Evolutionary conservation across 2,329 filamentous ascomycete genomes (phyloP), one percentile per base, ranked within the genome.

Genomic region (Curvularia spicifera): DNA sequence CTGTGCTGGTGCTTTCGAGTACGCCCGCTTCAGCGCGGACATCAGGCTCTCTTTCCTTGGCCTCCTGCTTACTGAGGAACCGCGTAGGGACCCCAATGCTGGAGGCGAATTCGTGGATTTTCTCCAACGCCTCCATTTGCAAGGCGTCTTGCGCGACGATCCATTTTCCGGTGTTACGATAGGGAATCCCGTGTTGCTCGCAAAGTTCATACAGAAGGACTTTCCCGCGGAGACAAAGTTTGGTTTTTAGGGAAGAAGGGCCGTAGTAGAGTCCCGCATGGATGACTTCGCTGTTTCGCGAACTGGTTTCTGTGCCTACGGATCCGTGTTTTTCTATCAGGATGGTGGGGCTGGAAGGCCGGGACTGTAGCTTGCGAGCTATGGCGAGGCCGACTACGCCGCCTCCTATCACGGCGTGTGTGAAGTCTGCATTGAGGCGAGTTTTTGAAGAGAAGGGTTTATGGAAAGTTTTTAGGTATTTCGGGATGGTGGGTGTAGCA

Each of bases 201-300:
- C 94, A 97, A 42, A 96, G 85, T 4, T 82, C 83, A 78, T 99
- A 99, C 58, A 98, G 82, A 74, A 92, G 82, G 31, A 88, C 74
- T 67, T 89, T 89, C 59, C 95, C 95, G 31, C 82, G 80, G 63
- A 97, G 82, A 79, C 95, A 99, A 12, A 99, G 85, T 15, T 80
- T 79, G 1, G 93, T 92, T 79, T 99, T 99, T 52, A 97, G 85
- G 1, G 88, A 89, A 40, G 80, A 78, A 5, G 82, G 74, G 15
- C 90, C 91, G 78, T 97, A 97, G 83, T 97, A 98, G 63, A 98
- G 84, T 13, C 95, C 95, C 1, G 91, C 95, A 76, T 99, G 95
- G 68, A 99, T 96, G 54, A 98, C 94, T 84, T 98, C 93, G 72
- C 90, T 94, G 80, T 97, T 97, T 66, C 93, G 88, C 64, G 90